phyloP scores from a whole-genome alignment of 257 asterid species.

The Lithospermum erythrorhizon region DNA sequence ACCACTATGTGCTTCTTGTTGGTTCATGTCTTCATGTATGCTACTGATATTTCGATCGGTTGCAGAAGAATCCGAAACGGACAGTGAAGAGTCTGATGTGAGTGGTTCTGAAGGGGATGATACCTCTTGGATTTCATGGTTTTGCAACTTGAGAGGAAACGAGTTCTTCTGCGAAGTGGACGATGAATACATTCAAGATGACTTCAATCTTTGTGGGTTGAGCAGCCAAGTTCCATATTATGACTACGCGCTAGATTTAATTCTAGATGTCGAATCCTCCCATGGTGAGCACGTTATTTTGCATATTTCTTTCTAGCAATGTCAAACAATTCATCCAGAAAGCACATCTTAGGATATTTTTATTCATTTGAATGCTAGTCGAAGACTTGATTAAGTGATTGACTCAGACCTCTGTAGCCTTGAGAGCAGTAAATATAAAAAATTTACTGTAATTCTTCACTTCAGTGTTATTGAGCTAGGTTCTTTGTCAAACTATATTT shows the following conservation, averaged over 20 bases:
- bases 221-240: constrained; percentile 95
- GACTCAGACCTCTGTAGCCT: too few relatives aligned
- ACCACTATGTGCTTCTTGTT: too few relatives aligned
- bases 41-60: constrained; percentile 1
- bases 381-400: too few relatives aligned
- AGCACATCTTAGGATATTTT: neutral
- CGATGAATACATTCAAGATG: constrained; percentile 96
- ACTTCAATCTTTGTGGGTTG: constrained; percentile 91
- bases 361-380: too few relatives aligned
- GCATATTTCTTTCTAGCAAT: neutral
- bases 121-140: constrained; percentile 98
- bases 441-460: too few relatives aligned
- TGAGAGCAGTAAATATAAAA: too few relatives aligned
- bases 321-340: neutral
- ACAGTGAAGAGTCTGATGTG: constrained; percentile 90
- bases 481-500: too few relatives aligned
- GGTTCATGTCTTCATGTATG: neutral
- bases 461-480: too few relatives aligned
- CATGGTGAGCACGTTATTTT: constrained; percentile 47
- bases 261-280: constrained; percentile 90
- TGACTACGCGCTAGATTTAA: constrained; percentile 90
- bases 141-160: constrained; percentile 96
- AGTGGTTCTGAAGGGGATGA: constrained; percentile 99
- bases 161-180: constrained; percentile 97
- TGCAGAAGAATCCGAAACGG: constrained; percentile 93